Conservation (phyloP, 805 yeast genomes). For the Naumovozyma castellii region DNA sequence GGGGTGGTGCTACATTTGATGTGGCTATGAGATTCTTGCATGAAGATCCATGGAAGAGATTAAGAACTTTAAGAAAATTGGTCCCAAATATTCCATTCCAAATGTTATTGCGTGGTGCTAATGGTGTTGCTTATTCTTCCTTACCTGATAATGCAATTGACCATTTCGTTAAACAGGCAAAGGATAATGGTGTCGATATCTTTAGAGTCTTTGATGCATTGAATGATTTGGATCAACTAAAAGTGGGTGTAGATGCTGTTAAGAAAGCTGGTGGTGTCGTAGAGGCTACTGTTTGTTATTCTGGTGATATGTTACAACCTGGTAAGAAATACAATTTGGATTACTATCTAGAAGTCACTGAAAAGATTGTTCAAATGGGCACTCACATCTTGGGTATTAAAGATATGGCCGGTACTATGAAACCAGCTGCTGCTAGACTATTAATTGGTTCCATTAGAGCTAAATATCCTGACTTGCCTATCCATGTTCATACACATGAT, state of each 20-base stretch:
- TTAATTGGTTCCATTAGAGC: slow-evolving; percentile 73
- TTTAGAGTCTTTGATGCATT: slow-evolving; percentile 95
- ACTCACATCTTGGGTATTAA: slow-evolving; percentile 93
- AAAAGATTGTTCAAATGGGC: slow-evolving; percentile 79
- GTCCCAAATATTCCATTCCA: slow-evolving; percentile 98
- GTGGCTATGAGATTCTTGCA: slow-evolving; percentile 94
- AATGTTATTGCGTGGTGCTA: slow-evolving; percentile 96
- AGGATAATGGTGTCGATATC: slow-evolving; percentile 89
- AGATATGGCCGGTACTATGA: slow-evolving; percentile 98
- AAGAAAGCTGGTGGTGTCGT: slow-evolving; percentile 97
- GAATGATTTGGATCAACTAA: slow-evolving; percentile 88
- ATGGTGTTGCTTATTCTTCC: slow-evolving; percentile 95
- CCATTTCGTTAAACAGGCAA: slow-evolving; percentile 88
- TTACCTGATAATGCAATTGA: slow-evolving; percentile 97
- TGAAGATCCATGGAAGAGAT: slow-evolving; percentile 97
- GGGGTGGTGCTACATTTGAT: slow-evolving; percentile 99
- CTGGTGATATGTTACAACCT: slow-evolving; percentile 93
- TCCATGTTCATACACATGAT: slow-evolving; percentile 97
- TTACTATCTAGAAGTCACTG: slow-evolving; percentile 75
- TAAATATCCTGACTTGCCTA: slow-evolving; percentile 83
- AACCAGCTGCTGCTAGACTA: slow-evolving; percentile 81
- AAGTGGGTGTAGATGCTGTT: slow-evolving; percentile 95
- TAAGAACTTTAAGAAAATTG: slow-evolving; percentile 70
- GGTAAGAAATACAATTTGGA: slow-evolving; percentile 91
- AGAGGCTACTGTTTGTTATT: slow-evolving; percentile 95